A percentile compares a stretch with the other conserved stretches of the same genome.
These are phyloP conservation scores for Tuber magnatum DNA, from an alignment of 495 filamentous ascomycete species.

Conservation along the genomic window DNA sequence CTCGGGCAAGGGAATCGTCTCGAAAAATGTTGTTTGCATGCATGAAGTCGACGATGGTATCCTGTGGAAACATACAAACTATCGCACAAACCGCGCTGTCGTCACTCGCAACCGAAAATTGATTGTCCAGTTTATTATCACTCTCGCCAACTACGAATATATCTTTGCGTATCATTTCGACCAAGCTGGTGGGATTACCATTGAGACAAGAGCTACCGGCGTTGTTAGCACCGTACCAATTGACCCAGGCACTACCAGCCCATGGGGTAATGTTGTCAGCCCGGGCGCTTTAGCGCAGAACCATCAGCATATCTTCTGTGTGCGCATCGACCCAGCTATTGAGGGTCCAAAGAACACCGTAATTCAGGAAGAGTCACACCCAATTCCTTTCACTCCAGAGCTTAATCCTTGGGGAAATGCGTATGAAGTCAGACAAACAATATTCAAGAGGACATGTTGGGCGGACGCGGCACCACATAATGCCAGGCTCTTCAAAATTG, in stretches of 20 bases:
- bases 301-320: constrained; percentile 52
- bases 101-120: constrained; percentile 56
- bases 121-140: constrained; percentile 68
- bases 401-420: constrained; percentile 49
- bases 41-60: constrained; percentile 64
- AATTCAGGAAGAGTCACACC: constrained; percentile 48
- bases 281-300: constrained; percentile 48
- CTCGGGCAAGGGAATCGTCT: constrained; percentile 50
- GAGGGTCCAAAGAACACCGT: constrained; percentile 50
- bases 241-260: constrained; percentile 47
- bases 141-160: constrained; percentile 76
- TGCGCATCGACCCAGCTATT: constrained; percentile 52
- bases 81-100: constrained; percentile 54
- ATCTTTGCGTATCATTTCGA: constrained; percentile 52
- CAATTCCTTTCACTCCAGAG: constrained; percentile 43
- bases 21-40: constrained; percentile 57
- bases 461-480: constrained; percentile 48
- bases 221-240: constrained; percentile 47
- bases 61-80: constrained; percentile 63
- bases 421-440: constrained; percentile 47
- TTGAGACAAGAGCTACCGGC: constrained; percentile 49
- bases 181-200: constrained; percentile 48
- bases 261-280: constrained; percentile 48
- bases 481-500: constrained; percentile 48
- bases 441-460: constrained; percentile 45